Evolutionary conservation across 306 rosid genomes (phyloP).

Genomic region (Sesbania bispinosa): DNA sequence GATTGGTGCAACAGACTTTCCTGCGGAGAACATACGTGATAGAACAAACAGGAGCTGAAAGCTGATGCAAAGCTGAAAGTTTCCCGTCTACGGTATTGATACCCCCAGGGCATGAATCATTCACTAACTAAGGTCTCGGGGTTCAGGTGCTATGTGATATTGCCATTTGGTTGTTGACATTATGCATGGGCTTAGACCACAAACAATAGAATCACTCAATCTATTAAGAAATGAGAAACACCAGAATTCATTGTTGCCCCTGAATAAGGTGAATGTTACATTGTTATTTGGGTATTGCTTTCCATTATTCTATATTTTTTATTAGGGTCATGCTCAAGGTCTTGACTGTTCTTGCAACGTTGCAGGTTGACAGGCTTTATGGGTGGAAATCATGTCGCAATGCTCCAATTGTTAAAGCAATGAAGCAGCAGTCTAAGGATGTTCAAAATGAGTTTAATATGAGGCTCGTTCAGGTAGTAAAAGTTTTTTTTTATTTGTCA

Average conservation of each 20-base stretch:
- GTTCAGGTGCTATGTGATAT: constrained; percentile 95
- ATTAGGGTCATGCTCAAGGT: not conserved
- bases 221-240: constrained; percentile 91
- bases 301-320: not conserved
- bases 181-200: constrained; percentile 98
- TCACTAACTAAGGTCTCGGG: constrained; percentile 88
- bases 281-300: not conserved
- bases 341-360: constrained; percentile 17
- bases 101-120: constrained; percentile 95
- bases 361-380: constrained; percentile 89
- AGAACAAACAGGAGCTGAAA: constrained; percentile 91
- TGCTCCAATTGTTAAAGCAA: constrained; percentile 74
- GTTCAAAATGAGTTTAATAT: constrained; percentile 76
- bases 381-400: constrained; percentile 81
- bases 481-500: not conserved
- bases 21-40: constrained; percentile 89
- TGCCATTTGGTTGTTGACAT: constrained; percentile 96
- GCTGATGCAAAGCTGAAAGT: constrained; percentile 95
- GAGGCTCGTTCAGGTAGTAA: constrained; percentile 74
- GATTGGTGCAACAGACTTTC: constrained; percentile 96
- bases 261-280: constrained; percentile 62
- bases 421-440: constrained; percentile 86
- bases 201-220: constrained; percentile 88
- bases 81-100: constrained; percentile 88
- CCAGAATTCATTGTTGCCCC: constrained; percentile 94